Base-by-base conservation (phyloP, 192 early-diverging fungal species). In the Coemansia sp. region DNA sequence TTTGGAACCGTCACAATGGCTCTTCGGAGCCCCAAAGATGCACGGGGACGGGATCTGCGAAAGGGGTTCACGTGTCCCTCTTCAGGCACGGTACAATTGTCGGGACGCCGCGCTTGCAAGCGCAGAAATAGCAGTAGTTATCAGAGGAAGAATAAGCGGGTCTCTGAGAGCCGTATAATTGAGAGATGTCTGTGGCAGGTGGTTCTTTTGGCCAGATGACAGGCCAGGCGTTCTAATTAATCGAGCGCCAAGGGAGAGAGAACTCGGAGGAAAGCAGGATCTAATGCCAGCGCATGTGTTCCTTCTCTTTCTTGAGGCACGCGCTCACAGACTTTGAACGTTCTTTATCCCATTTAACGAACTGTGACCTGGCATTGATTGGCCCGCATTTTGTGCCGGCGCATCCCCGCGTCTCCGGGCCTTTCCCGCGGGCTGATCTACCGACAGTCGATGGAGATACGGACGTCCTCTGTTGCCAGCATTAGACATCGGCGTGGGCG, bases 61-160 rank as follows among this genome's bases (percentile, higher is more conserved):
- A 5, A 57, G 55, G 29, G 27, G 14, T 32, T 32, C 55, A 58
- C 55, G 55, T 58, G 55, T 27, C 25, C 29, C 27, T 19, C 29
- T 34, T 31, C 12, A 8, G 55, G 15, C 29, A 9, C 55, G 55
- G 55, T 31, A n/a, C 55, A 32, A 58, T 58, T 58, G 29, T 58
- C 55, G 55, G 55, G 55, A 58, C 55, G 55, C 55, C 55, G 12
- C 23, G 55, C 55, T 53, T n/a, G 51, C 51, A 53, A 29, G 25
- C 25, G 1, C 25, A 29, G 11, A 25, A 48, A 23, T 21, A 19
- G 46, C 46, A 48, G 46, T 48, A 48, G 46, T 19, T 21, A 48
- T 6, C 19, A 21, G 19, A 48, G 44, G 4, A 15, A n/a, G 7
- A 44, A 15, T 15, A 46, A n/a, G 44, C 8, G 46, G 46, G 46